Evolutionary conservation across 345 rosid genomes (phyloP), one percentile per base, ranked within the genome.

Genomic region (Anacardium occidentale): DNA sequence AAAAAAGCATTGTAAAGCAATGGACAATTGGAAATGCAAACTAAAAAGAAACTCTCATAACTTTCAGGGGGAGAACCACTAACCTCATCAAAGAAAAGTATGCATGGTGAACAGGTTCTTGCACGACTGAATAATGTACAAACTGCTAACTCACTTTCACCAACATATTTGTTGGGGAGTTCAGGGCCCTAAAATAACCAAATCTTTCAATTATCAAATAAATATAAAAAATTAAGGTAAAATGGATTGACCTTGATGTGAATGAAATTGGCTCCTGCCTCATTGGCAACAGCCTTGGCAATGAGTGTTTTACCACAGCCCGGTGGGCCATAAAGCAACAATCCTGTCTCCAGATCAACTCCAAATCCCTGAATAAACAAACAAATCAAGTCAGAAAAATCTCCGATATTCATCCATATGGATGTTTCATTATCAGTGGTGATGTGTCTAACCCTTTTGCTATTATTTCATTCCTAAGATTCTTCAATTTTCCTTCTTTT

Each of bases 271-370:
- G 98, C 99, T 69, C 96, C 98, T 2, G 98, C 94, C 83, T 92
- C 99, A 79, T 89, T 88, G 50, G 99, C 99, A 53, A 85, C 96
- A 64, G 99, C 99, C 85, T 92, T 92, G 68, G 99, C 99, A 70
- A 95, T 91, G 77, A 95, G 86, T 42, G 98, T 92, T 84, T 95
- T 95, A 13, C 99, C 99, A 78, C 99, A 95, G 25, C 99, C 99
- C 18, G 98, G 99, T 37, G 99, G 98, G 51, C 99, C 99, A 77
- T 87, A 95, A 61, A 92, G 97, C 87, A 95, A 83, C 84, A 92
- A 91, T 64, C 99, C 97, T 0, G 94, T 88, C 88, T 89, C 97
- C 71, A 86, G 78, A 76, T 82, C 84, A 72, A 88, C 83, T 58
- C 97, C 93, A 76, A 89, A 90, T 72, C 83, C 89, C 99, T 95